Percentiles rank a stretch among this genome's conserved stretches.
Evolutionary conservation across 2,329 filamentous ascomycete genomes (phyloP).

Genomic region (Hymenoscyphus fructigenus): DNA sequence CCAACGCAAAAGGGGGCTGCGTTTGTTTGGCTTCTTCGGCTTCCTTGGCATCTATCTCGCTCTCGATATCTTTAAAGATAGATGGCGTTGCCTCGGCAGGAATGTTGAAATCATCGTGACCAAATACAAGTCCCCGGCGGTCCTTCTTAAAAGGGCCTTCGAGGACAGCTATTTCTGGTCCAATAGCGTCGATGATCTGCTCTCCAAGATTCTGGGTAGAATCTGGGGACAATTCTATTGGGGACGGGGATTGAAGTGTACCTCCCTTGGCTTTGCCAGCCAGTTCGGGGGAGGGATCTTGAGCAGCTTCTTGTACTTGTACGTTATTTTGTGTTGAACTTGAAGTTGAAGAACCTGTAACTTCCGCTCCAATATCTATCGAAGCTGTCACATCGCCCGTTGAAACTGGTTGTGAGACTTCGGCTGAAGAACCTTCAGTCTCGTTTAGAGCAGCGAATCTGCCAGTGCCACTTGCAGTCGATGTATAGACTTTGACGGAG

Average conservation of each 20-base stretch:
- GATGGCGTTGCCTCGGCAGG: not conserved
- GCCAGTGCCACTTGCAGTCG: not conserved
- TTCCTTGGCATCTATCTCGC: not conserved
- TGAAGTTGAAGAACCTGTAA: not conserved
- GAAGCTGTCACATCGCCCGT: not conserved
- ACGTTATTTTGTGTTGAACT: too few species aligned
- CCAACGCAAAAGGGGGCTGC: not conserved
- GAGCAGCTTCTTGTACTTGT: not conserved
- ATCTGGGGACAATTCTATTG: not conserved
- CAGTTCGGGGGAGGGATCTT: not conserved
- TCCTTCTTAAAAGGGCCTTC: not conserved
- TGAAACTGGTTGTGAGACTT: not conserved
- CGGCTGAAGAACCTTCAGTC: not conserved
- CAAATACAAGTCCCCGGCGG: not conserved
- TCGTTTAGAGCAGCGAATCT: not conserved
- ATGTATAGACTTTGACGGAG: slow-evolving; percentile 13
- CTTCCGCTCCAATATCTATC: not conserved
- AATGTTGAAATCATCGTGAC: not conserved
- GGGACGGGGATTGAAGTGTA: not conserved
- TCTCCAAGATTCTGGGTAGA: not conserved
- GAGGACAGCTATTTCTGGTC: not conserved
- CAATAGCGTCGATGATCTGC: not conserved
- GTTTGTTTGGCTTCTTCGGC: not conserved
- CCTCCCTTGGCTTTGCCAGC: not conserved
- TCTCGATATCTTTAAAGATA: not conserved